Conservation (phyloP, 148 eudicot species). For the Rhododendron henanense region DNA sequence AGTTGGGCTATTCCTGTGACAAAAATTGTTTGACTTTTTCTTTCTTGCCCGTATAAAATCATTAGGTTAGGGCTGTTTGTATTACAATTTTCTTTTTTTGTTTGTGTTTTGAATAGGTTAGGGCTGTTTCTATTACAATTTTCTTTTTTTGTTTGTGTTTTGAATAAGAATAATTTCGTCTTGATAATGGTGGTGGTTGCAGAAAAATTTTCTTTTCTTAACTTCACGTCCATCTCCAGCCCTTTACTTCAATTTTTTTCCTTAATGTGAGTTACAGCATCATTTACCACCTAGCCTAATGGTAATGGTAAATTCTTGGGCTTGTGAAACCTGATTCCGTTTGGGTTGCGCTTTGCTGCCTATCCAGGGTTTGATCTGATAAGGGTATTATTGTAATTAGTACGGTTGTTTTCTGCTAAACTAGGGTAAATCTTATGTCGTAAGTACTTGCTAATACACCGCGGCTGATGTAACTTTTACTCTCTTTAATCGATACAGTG, state of each 20-base stretch:
- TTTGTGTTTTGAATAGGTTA: background rate
- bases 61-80: background rate
- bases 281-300: background rate
- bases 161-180: background rate
- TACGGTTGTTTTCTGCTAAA: no score
- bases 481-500: no score
- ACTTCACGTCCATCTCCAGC: background rate
- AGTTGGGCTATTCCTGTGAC: background rate
- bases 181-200: background rate
- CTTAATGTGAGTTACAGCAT: background rate
- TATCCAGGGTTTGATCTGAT: no score
- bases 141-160: background rate
- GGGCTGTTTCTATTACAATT: background rate
- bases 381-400: no score
- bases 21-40: background rate
- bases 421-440: no score
- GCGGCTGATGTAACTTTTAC: no score
- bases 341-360: no score
- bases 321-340: no score
- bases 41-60: background rate
- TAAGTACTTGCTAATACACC: no score
- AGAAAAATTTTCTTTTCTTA: background rate
- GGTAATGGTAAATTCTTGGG: no score
- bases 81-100: no score
- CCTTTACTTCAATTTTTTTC: background rate